phyloP scores from a whole-genome alignment of 345 rosid genomes.

The Aethionema arabicum region DNA sequence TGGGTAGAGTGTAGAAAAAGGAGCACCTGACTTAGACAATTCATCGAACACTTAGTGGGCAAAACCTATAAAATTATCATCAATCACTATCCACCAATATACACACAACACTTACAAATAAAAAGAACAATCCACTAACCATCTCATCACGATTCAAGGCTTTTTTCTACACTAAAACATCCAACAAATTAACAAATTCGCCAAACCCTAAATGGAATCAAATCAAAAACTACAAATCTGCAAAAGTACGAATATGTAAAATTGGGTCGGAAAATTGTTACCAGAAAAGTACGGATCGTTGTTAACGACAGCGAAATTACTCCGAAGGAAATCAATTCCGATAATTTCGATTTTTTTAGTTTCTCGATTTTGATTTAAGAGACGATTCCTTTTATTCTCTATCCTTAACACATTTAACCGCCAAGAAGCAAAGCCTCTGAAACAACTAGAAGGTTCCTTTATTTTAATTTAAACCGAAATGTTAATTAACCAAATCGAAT shows the following conservation, averaged over 20 bases:
- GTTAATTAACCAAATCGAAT: neutral
- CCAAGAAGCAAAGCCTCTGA: conserved; percentile 29
- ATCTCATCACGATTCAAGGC: conserved; percentile 7
- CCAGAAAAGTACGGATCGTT: conserved; percentile 22
- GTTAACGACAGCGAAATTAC: conserved; percentile 27
- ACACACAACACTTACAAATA: conserved; percentile 11
- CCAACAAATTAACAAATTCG: neutral
- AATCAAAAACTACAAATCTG: conserved; percentile 3
- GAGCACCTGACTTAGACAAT: conserved; percentile 30
- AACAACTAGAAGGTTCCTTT: conserved; percentile 7
- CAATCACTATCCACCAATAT: conserved; percentile 18
- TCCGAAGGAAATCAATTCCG: conserved; percentile 17
- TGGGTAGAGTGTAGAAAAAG: neutral
- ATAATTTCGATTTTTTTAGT: conserved; percentile 13
- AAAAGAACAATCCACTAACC: conserved; percentile 10
- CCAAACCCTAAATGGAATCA: conserved; percentile 12
- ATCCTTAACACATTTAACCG: conserved; percentile 26
- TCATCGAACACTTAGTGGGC: conserved; percentile 40
- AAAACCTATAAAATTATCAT: conserved; percentile 21
- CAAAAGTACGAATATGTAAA: neutral
- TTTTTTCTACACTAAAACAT: neutral
- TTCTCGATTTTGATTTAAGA: conserved; percentile 16
- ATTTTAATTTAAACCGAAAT: neutral
- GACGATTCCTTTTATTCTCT: conserved; percentile 5
- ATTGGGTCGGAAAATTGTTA: conserved; percentile 1